phyloP scores from a whole-genome alignment of 768 basidiomycete genomes.

The Trametes elegans region DNA sequence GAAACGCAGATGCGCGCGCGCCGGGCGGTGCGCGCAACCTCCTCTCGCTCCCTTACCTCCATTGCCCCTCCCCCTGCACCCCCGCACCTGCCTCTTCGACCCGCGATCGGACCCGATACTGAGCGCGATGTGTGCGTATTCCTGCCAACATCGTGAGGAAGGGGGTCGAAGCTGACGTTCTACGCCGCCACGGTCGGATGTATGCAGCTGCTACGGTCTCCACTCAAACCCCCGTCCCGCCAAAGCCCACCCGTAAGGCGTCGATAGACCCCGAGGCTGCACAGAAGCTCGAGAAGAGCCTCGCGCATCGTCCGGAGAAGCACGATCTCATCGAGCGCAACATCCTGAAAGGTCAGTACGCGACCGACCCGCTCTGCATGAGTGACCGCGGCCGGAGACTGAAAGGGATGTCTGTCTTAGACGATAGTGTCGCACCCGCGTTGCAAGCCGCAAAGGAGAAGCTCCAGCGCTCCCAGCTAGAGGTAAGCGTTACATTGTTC shows the following conservation, averaged over 20 bases:
- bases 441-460: constrained; percentile 59
- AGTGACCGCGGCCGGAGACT: not conserved
- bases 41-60: not conserved
- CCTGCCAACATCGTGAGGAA: not conserved
- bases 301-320: constrained; percentile 56
- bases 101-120: not conserved
- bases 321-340: constrained; percentile 63
- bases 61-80: not conserved
- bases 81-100: not conserved
- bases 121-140: constrained; percentile 5
- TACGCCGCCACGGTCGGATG: not conserved
- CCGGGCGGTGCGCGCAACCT: not conserved
- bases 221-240: constrained; percentile 5
- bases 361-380: not conserved
- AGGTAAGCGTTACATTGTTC: constrained; percentile 38
- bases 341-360: constrained; percentile 59
- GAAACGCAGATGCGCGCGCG: not conserved
- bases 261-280: constrained; percentile 36
- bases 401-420: constrained; percentile 35
- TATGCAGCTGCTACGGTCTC: not conserved
- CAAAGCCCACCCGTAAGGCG: constrained; percentile 24
- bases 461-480: constrained; percentile 59
- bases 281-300: constrained; percentile 50
- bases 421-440: constrained; percentile 60
- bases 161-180: not conserved